These are phyloP conservation scores for Neurospora sublineolata DNA, from an alignment of 495 filamentous ascomycete species.

Conservation along the genomic window DNA sequence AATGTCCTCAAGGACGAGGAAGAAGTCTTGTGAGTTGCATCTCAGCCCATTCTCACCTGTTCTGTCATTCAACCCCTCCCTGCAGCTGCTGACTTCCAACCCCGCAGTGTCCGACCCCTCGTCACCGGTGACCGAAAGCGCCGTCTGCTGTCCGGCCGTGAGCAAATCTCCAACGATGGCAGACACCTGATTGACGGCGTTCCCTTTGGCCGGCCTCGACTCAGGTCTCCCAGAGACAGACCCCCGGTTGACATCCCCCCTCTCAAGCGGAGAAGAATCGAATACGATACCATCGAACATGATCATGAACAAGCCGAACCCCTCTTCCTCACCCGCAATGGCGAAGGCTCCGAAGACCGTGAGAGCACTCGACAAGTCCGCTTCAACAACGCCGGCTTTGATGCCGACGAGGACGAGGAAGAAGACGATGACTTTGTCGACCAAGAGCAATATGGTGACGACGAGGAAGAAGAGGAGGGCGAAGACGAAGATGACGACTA, in stretches of 20 bases:
- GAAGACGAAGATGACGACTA: conserved; percentile 12
- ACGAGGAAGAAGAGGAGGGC: conserved; percentile 22
- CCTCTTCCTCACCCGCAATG: conserved; percentile 27
- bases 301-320: conserved; percentile 17
- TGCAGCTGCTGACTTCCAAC: conserved; percentile 3
- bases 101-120: conserved; percentile 66
- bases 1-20: conserved; percentile 72
- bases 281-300: conserved; percentile 24
- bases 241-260: conserved; percentile 67
- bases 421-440: conserved; percentile 5
- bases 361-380: conserved; percentile 17
- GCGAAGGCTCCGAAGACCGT: conserved; percentile 17
- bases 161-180: conserved; percentile 73
- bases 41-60: not conserved
- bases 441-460: conserved; percentile 4
- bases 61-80: conserved; percentile 1
- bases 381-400: conserved; percentile 9
- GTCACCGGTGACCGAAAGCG: conserved; percentile 61
- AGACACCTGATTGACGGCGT: conserved; percentile 82
- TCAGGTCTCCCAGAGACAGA: conserved; percentile 46
- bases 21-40: conserved; percentile 57
- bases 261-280: conserved; percentile 55
- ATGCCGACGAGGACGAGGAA: conserved; percentile 12
- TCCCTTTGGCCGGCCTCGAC: conserved; percentile 67
- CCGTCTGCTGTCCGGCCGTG: conserved; percentile 63